Evolutionary conservation across 768 basidiomycete genomes (phyloP).

Genomic region (Auriscalpium microsporum): DNA sequence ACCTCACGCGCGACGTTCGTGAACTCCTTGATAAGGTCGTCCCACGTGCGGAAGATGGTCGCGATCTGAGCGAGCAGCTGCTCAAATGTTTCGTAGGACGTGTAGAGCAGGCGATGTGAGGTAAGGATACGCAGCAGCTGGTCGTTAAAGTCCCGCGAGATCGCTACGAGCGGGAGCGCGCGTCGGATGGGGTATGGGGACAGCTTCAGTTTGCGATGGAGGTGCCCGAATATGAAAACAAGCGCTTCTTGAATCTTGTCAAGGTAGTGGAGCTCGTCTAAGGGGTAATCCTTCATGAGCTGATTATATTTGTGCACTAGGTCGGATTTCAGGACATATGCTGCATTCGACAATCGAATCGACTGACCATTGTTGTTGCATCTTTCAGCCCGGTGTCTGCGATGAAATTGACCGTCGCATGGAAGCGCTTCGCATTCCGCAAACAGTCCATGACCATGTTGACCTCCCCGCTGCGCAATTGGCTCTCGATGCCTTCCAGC

Average conservation of each 20-base stretch:
- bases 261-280: constrained; percentile 95
- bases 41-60: constrained; percentile 55
- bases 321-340: background rate
- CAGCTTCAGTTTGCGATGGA: constrained; percentile 91
- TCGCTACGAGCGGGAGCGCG: constrained; percentile 92
- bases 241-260: constrained; percentile 91
- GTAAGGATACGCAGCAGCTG: constrained; percentile 86
- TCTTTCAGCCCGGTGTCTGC: constrained; percentile 96
- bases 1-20: constrained; percentile 78
- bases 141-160: constrained; percentile 96
- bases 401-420: constrained; percentile 94
- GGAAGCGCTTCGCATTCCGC: constrained; percentile 93
- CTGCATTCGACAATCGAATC: background rate
- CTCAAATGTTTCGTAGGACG: constrained; percentile 92
- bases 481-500: constrained; percentile 86
- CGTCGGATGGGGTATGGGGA: constrained; percentile 96
- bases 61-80: constrained; percentile 67
- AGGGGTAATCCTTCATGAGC: constrained; percentile 97
- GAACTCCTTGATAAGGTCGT: constrained; percentile 58
- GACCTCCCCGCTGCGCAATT: constrained; percentile 87
- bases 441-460: constrained; percentile 90
- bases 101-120: constrained; percentile 86
- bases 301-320: constrained; percentile 96
- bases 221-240: constrained; percentile 79
- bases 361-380: constrained; percentile 71